phyloP scores from a whole-genome alignment of 2,329 filamentous ascomycete genomes.

The Clarireedia monteithiana region DNA sequence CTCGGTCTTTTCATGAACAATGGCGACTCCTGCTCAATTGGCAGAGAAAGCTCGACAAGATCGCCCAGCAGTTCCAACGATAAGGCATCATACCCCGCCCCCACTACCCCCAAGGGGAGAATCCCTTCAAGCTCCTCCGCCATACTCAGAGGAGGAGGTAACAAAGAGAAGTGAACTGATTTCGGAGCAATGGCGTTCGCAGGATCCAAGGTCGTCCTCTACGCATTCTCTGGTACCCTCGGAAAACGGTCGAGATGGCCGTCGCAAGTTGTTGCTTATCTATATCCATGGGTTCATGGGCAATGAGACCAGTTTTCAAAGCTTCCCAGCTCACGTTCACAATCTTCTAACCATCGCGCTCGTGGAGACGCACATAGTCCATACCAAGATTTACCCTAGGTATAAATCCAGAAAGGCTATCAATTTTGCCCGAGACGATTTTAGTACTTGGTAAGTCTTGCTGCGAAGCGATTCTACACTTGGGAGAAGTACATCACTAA shows the following conservation, averaged over 20 bases:
- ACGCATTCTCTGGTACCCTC: constrained; percentile 28
- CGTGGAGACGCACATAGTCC: constrained; percentile 66
- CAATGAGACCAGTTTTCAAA: constrained; percentile 77
- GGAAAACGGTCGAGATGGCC: constrained; percentile 27
- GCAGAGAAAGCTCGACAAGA: constrained; percentile 17
- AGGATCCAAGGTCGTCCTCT: constrained; percentile 29
- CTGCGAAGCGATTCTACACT: background rate
- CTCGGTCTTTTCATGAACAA: background rate
- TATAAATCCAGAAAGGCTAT: constrained; percentile 71
- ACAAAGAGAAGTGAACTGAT: constrained; percentile 22
- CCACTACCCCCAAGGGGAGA: constrained; percentile 23
- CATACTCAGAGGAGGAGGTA: constrained; percentile 24
- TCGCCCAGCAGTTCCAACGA: constrained; percentile 7
- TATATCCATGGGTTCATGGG: constrained; percentile 92
- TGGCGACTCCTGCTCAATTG: constrained; percentile 20
- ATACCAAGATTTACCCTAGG: constrained; percentile 78
- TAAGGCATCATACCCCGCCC: constrained; percentile 13
- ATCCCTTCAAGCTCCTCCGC: constrained; percentile 21
- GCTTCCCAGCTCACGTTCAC: constrained; percentile 84
- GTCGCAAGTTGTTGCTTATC: constrained; percentile 59
- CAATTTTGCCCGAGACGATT: constrained; percentile 69
- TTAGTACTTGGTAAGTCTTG: constrained; percentile 59
- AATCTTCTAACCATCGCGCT: constrained; percentile 60
- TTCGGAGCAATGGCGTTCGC: constrained; percentile 29
- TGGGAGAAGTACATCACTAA: constrained; percentile 10